These are phyloP conservation scores for Lobosporangium transversale DNA, from an alignment of 192 early-diverging fungal genomes.

Conservation along the genomic window DNA sequence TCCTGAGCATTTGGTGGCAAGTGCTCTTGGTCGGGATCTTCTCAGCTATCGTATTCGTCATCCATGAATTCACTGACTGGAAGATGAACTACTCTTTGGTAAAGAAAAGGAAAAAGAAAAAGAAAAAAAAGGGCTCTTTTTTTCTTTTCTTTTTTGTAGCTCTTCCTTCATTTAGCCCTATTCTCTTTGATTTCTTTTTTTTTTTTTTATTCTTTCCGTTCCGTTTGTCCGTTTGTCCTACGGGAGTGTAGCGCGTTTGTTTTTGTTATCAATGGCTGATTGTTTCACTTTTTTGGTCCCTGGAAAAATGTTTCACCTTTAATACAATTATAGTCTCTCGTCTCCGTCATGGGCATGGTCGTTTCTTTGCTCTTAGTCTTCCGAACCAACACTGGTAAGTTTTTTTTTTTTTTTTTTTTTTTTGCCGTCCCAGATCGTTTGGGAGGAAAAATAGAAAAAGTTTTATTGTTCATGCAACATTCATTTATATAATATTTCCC, in stretches of 20 bases:
- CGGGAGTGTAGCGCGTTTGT: no score
- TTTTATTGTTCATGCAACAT: no score
- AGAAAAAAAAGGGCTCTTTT: not conserved
- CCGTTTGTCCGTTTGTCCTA: no score
- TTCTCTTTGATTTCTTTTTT: not conserved
- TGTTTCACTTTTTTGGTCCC: slow-evolving; percentile 6
- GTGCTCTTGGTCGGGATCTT: slow-evolving; percentile 21
- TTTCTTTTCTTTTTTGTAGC: no score
- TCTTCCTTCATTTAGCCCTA: not conserved
- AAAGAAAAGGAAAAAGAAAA: not conserved
- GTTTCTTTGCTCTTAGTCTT: slow-evolving; percentile 71
- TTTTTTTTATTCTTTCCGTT: not conserved
- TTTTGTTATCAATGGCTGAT: not conserved
- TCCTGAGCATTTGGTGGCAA: slow-evolving; percentile 44
- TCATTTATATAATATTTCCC: no score
- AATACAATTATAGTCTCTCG: slow-evolving; percentile 14
- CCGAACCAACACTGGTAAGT: slow-evolving; percentile 70
- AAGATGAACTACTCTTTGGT: slow-evolving; percentile 44
- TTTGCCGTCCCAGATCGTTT: not conserved
- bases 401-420: slow-evolving; percentile 47
- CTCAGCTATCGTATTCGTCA: slow-evolving; percentile 22
- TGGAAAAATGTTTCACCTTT: no score
- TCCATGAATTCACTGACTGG: slow-evolving; percentile 29
- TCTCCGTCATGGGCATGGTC: slow-evolving; percentile 50
- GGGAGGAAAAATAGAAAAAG: no score